Evolutionary conservation across 352 stramenopile species (phyloP), one percentile per base, ranked within the genome.

Genomic region (Blastocystis sp.): DNA sequence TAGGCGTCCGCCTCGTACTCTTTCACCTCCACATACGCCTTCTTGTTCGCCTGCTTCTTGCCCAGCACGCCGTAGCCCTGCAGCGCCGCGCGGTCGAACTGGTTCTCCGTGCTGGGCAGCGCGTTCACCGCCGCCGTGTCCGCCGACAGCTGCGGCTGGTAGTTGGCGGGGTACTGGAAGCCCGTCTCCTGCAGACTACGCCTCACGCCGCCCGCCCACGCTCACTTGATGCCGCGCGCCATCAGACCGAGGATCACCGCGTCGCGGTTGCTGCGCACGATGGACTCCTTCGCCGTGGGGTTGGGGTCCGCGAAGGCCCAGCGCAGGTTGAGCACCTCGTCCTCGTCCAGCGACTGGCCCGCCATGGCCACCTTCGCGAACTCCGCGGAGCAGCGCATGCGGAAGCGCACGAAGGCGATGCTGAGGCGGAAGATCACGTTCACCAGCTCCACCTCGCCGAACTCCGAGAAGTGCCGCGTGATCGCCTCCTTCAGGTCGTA

Each of bases 281-380:
- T 93, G 0, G 94, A 92, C 59, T 95, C 90, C 89, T 97, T 94
- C 1, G 94, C 94, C 0, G 97, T 93, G 5, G 94, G 94, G 69
- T 97, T 97, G 41, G 94, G 94, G 80, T 97, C 94, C 67, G 97
- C 94, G 87, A 94, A 94, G 3, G 94, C 94, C 94, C 94, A 97
- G 66, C 93, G 92, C 34, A 97, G 90, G 89, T 96, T 96, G 10
- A 97, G 90, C 66, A 97, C 92, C 76, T 97, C 94, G 60, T 93
- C 91, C 59, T 92, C 89, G 79, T 94, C 93, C 14, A 97, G 87
- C 56, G 91, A 78, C 89, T 97, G 94, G 88, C 96, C 96, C 5
- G 78, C 89, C 94, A 97, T 97, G 14, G 94, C 94, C 56, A 91
- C 88, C 59, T 92, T 91, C 0, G 90, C 91, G 78, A 93, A 93